phyloP scores from a whole-genome alignment of 768 basidiomycete genomes.

The Cystoderma amianthinum region DNA sequence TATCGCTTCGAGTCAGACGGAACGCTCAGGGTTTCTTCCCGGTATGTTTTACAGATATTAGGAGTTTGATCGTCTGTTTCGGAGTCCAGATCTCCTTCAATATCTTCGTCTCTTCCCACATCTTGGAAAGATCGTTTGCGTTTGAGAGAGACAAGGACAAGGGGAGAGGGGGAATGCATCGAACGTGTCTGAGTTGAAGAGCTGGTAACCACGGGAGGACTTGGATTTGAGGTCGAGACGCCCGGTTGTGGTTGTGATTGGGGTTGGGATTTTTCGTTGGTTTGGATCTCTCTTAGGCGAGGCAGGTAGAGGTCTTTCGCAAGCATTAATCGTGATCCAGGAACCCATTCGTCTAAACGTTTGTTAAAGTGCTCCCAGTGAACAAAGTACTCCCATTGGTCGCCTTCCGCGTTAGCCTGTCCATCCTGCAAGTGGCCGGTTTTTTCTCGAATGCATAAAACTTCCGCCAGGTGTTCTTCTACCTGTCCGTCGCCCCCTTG shows the following conservation, averaged over 20 bases:
- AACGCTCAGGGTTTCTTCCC: slow-evolving; percentile 96
- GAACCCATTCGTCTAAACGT: slow-evolving; percentile 96
- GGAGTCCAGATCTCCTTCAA: slow-evolving; percentile 68
- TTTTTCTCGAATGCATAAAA: slow-evolving; percentile 91
- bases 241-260: slow-evolving; percentile 58
- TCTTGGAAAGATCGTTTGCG: slow-evolving; percentile 64
- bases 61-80: slow-evolving; percentile 69
- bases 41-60: slow-evolving; percentile 92
- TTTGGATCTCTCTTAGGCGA: slow-evolving; percentile 65
- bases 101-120: slow-evolving; percentile 52
- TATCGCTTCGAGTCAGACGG: slow-evolving; percentile 70
- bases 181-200: slow-evolving; percentile 64
- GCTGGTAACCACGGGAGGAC: slow-evolving; percentile 47
- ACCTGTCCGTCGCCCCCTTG: slow-evolving; percentile 63
- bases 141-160: slow-evolving; percentile 48
- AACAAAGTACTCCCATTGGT: slow-evolving; percentile 91
- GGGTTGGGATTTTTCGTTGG: slow-evolving; percentile 44
- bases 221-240: too few relatives aligned
- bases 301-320: slow-evolving; percentile 92
- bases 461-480: slow-evolving; percentile 93
- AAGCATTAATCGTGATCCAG: slow-evolving; percentile 80
- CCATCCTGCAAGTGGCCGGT: slow-evolving; percentile 50
- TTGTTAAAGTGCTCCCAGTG: slow-evolving; percentile 99
- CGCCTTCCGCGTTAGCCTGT: slow-evolving; percentile 47
- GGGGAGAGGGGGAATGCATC: slow-evolving; percentile 56